A percentile compares a stretch with the other conserved stretches of the same genome.
Evolutionary conservation across 768 basidiomycete genomes (phyloP).

Genomic region (Tephrocybe sp.): DNA sequence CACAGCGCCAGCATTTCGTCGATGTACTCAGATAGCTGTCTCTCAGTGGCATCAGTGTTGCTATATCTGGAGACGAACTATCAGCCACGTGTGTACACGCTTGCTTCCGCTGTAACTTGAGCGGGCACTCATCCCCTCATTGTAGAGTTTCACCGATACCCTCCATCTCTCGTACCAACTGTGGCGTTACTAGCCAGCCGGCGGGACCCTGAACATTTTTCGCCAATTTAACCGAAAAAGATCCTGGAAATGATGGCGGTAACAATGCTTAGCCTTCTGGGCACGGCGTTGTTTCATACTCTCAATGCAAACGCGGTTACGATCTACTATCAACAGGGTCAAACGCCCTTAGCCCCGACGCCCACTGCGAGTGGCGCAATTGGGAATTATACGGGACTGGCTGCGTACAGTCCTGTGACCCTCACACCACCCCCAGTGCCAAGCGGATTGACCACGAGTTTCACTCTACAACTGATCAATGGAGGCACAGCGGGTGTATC

Average conservation of each 20-base stretch:
- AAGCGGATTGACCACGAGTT: conserved; percentile 37
- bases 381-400: conserved; percentile 42
- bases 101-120: no score
- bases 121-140: background rate
- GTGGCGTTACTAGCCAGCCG: background rate
- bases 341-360: conserved; percentile 22
- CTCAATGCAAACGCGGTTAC: conserved; percentile 22
- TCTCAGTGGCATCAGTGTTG: no score
- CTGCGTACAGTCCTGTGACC: conserved; percentile 49
- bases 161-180: background rate
- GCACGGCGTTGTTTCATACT: background rate
- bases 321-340: conserved; percentile 32
- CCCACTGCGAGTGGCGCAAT: conserved; percentile 24
- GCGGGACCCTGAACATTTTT: background rate
- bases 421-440: conserved; percentile 53
- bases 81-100: no score
- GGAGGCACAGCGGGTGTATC: background rate
- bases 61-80: no score
- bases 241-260: background rate
- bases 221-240: background rate
- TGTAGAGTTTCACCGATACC: background rate
- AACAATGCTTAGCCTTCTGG: background rate
- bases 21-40: no score
- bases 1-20: no score
- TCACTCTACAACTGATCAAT: conserved; percentile 39